Base-by-base conservation (phyloP, 345 rosid species). In the Arabidopsis suecica region DNA sequence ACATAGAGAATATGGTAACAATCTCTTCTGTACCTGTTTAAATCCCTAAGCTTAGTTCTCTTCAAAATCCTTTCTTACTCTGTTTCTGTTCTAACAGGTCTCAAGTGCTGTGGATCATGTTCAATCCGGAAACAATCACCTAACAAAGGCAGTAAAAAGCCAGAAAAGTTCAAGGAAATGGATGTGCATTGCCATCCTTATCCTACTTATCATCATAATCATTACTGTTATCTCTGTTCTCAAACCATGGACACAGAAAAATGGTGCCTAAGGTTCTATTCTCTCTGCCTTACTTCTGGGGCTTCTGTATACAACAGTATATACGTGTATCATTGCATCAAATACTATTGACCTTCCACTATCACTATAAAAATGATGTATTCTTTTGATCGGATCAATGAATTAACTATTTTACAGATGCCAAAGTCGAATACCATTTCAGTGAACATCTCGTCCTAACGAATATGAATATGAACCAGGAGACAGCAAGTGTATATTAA, bases 61-160 rank as follows among this genome's bases (percentile, higher is more conserved):
- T 44, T 54, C 65, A 45, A 18, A 71, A 40, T 40, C 10, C 16
- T 58, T 57, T 50, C 45, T 12, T 61, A 37, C 32, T 50, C 55
- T 66, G 69, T 66, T 71, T 50, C 37, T 25, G 3, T 57, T 49
- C 7, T 11, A 11, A 54, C 74, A 96, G 98, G 98, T 96, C 30
- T 90, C 97, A 0, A 93, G 79, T 44, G 97, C 98, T 0, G 97
- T 93, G 48, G 97, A 96, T 81, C 98, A 92, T 44, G 98, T 96
- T 64, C 93, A 91, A 49, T 85, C 89, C 1, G 99, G 98, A 69
- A 91, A 88, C 79, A 80, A 84, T 0, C 81, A 87, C 38, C 90
- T 96, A 49, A 88, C 84, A 71, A 87, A 79, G 83, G 97, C 98
- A 0, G 83, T 88, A 78, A 84, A 82, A 63, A 79, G 78, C 20